Base-by-base conservation (phyloP, 192 early-diverging fungal species). In the Rhizophagus sp. region DNA sequence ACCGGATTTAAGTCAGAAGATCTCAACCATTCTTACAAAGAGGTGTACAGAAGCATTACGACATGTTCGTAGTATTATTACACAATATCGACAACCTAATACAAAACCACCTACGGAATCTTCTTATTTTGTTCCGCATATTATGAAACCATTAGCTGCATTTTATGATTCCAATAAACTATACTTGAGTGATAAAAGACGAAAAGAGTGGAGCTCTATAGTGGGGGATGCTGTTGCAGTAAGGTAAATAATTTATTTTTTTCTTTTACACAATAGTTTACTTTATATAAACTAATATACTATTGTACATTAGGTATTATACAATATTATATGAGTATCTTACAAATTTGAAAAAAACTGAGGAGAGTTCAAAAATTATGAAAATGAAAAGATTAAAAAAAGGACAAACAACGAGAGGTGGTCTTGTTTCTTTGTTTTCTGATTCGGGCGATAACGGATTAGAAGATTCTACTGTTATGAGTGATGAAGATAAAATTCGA, bases 401-500 rank as follows among this genome's bases (percentile, higher is more conserved):
- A 57, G 76, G 73, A 25, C 81, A 79, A 75, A 34, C 36, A 3
- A 62, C 73, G 11, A 75, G 57, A 62, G 52, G 33, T 36, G 52
- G 33, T 8, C 39, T 49, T 44, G 34, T n/a, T 41, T 27, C 73
- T 9, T 75, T 75, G 9, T 75, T 75, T 75, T 57, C 73, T 34
- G 27, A 62, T 36, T 24, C 10, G 2, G n/a, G 12, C 11, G 36
- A 39, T 12, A 41, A 41, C 3, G 62, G 27, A 17, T 19, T 63
- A 15, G 84, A 84, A 24, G 30, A 64, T 64, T 75, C 62, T 33
- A 30, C 81, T n/a, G 68, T 71, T 19, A 81, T 91, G 84, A 83
- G 86, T 25, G 88, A 87, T 36, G 85, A 86, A 34, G 90, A 91
- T 75, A 91, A 91, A 52, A 87, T 90, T 77, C 82, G 88, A 8